Conservation (phyloP, 2,329 filamentous ascomycete genomes). For the Arachnopeziza araneosa region DNA sequence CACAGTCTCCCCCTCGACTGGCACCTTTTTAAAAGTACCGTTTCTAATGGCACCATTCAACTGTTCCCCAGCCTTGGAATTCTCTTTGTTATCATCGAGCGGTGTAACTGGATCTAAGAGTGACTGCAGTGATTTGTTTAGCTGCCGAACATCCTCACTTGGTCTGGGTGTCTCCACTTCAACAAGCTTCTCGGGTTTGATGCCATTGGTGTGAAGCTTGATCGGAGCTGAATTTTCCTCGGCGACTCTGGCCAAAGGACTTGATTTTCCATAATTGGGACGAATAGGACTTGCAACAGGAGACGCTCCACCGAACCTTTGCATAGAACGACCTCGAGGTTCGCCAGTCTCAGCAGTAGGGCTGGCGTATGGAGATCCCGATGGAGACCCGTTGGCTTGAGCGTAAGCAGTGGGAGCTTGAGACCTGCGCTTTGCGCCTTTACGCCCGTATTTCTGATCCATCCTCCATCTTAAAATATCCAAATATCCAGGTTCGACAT, state of each 20-base stretch:
- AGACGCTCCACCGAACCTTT: conserved; percentile 61
- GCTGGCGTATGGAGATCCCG: conserved; percentile 58
- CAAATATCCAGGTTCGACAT: conserved; percentile 88
- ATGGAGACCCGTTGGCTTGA: conserved; percentile 37
- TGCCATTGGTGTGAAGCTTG: conserved; percentile 21
- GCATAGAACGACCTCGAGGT: conserved; percentile 64
- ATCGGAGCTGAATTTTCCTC: conserved; percentile 49
- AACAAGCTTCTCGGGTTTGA: conserved; percentile 28
- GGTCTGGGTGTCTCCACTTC: conserved; percentile 31
- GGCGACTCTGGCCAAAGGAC: conserved; percentile 67
- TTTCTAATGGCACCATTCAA: conserved; percentile 16
- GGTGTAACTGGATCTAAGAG: conserved; percentile 23
- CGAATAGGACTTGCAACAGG: conserved; percentile 60
- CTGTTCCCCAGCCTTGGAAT: conserved; percentile 17
- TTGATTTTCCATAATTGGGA: conserved; percentile 61
- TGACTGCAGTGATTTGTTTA: conserved; percentile 23
- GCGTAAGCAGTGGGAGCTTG: conserved; percentile 30
- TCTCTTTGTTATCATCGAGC: conserved; percentile 28
- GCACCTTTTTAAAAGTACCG: conserved; percentile 22
- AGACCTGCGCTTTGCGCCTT: conserved; percentile 46
- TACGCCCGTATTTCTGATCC: conserved; percentile 85
- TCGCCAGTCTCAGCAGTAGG: conserved; percentile 56
- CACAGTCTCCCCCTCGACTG: conserved; percentile 29
- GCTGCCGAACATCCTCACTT: conserved; percentile 24
- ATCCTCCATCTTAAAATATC: conserved; percentile 92